phyloP scores from a whole-genome alignment of 1,139 yeast species.

The Taphrina flavorubra region DNA sequence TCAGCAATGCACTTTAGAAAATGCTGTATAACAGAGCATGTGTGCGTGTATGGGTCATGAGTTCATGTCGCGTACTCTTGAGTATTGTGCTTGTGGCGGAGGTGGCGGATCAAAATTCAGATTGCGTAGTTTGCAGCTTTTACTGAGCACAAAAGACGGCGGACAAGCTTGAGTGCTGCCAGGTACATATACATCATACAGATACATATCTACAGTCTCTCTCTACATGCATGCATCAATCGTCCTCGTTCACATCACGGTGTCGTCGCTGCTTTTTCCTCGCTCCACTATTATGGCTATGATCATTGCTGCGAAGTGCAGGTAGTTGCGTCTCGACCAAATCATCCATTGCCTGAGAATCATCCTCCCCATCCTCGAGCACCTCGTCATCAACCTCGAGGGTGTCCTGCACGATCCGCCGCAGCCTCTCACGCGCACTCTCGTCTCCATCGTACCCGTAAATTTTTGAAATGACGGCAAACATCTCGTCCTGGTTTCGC shows the following conservation, averaged over 20 bases:
- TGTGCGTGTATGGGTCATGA: too few species aligned
- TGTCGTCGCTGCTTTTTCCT: constrained; percentile 8
- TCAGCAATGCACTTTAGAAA: too few species aligned
- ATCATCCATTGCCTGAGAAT: constrained; percentile 10
- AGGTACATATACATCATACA: too few species aligned
- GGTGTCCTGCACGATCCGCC: constrained; percentile 23
- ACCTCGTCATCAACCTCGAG: constrained; percentile 39
- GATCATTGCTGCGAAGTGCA: not conserved
- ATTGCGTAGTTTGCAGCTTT: too few species aligned
- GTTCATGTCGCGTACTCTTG: too few species aligned
- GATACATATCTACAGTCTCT: constrained; percentile 5
- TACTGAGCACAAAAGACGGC: too few species aligned
- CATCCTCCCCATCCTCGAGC: constrained; percentile 35
- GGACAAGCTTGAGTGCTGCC: too few species aligned
- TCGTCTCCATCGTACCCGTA: constrained; percentile 35
- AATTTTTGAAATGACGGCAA: constrained; percentile 18
- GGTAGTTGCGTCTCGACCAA: not conserved
- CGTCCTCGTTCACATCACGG: not conserved
- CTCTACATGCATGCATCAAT: not conserved
- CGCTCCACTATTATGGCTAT: not conserved
- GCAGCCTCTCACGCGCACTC: constrained; percentile 17
- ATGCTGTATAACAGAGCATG: too few species aligned
- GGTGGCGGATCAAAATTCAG: constrained; percentile 8
- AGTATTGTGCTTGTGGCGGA: not conserved
- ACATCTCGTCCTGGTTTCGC: constrained; percentile 20